Evolutionary conservation across 78 protist species (phyloP).

Genomic region (Protostelium mycophagum): DNA sequence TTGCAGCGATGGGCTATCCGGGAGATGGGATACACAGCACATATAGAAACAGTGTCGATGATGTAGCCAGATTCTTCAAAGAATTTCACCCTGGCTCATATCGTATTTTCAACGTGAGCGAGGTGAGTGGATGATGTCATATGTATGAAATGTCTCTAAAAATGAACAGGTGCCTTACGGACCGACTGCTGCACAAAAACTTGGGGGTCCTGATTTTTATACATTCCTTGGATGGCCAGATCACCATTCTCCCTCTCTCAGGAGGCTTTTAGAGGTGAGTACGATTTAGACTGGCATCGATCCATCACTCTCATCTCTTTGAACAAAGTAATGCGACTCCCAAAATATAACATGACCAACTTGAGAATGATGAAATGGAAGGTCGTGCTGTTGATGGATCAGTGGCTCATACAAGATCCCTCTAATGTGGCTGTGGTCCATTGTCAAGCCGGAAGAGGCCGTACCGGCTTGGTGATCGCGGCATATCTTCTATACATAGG

Average conservation of each 20-base stretch:
- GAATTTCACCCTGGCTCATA: conserved; percentile 30
- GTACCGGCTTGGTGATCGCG: conserved; percentile 44
- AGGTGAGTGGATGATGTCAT: conserved; percentile 14
- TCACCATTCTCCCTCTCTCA: conserved; percentile 44
- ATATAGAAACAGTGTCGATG: conserved; percentile 8
- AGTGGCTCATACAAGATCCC: conserved; percentile 27
- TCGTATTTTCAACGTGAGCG: conserved; percentile 42
- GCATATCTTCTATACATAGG: conserved; percentile 22
- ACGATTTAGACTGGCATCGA: too few species aligned
- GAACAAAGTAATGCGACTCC: not conserved
- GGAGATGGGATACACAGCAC: conserved; percentile 1
- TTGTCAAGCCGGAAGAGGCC: conserved; percentile 52
- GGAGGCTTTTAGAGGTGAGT: conserved; percentile 14
- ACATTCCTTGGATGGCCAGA: conserved; percentile 28
- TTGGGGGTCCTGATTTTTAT: not conserved
- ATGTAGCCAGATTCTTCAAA: conserved; percentile 33
- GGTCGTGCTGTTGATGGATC: conserved; percentile 35
- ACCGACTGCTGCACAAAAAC: not conserved
- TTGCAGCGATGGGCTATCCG: conserved; percentile 54
- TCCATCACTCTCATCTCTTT: too few species aligned
- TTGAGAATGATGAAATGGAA: too few species aligned
- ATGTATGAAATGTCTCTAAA: conserved; percentile 6
- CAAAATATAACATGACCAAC: not conserved
- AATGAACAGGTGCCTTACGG: conserved; percentile 7
- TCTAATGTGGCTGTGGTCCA: conserved; percentile 45